These are phyloP conservation scores for Jimgerdemannia lactiflua DNA, from an alignment of 192 early-diverging fungal genomes.

Conservation along the genomic window DNA sequence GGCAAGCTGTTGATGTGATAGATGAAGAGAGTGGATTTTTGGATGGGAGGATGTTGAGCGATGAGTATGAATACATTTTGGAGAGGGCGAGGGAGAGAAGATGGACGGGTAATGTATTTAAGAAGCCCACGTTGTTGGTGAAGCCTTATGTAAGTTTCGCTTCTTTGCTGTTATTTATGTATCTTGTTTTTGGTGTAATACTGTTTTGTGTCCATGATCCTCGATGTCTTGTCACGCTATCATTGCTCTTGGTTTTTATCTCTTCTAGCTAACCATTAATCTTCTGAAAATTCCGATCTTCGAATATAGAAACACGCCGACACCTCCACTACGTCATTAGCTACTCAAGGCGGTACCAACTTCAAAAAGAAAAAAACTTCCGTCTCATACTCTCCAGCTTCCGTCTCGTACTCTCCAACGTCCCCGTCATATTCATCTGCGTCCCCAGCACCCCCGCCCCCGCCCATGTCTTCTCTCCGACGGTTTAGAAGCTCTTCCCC, in stretches of 20 bases:
- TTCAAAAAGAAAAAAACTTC: not conserved
- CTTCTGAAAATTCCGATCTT: not conserved
- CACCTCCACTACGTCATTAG: not conserved
- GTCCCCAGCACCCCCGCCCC: no score
- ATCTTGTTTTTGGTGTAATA: no score
- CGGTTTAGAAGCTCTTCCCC: no score
- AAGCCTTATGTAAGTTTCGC: conserved; percentile 32
- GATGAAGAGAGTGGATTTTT: conserved; percentile 11
- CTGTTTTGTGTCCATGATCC: no score
- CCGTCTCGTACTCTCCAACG: no score
- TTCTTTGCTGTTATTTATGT: no score
- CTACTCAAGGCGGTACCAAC: not conserved
- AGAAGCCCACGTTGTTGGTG: conserved; percentile 38
- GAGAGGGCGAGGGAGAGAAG: conserved; percentile 36
- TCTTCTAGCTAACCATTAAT: not conserved
- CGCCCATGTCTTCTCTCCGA: no score
- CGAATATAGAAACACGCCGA: not conserved
- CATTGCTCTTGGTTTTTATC: not conserved
- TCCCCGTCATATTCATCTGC: no score
- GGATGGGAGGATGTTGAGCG: conserved; percentile 33
- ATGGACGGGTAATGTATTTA: conserved; percentile 39
- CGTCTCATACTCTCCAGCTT: no score
- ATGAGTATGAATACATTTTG: conserved; percentile 51
- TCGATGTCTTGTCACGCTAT: no score
- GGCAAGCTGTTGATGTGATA: not conserved